Evolutionary conservation across 2,329 filamentous ascomycete genomes (phyloP), one percentile per base, ranked within the genome.

Genomic region (Phialophora verrucosa): DNA sequence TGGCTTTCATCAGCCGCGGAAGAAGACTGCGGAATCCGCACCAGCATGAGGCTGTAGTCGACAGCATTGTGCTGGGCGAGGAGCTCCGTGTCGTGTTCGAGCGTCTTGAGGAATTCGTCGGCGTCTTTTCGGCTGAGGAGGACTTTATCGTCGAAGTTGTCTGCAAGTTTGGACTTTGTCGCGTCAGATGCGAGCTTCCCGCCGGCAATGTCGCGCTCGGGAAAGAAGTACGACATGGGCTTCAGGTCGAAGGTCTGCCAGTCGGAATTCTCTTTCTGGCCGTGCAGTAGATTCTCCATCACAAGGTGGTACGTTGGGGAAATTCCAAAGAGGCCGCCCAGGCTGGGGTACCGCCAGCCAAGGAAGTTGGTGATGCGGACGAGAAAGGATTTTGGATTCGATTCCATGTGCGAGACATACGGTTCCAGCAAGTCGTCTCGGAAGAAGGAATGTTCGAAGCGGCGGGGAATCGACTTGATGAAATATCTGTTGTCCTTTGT

Each of bases 201-300:
- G 1, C 86, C 85, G 0, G 89, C 85, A 11, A 92, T 83, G 70
- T 92, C 90, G 6, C 90, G 81, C 74, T 92, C 90, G 0, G 90
- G 90, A 73, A 88, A 92, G 79, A 92, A 92, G 78, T 92, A 92
- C 64, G 87, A 85, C 25, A 84, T 86, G 0, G 90, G 90, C 73
- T 93, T 93, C 57, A 92, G 83, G 67, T 92, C 90, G 77, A 88
- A 92, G 1, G 85, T 87, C 74, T 92, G 87, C 90, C 90, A 92
- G 20, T 81, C 77, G 47, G 69, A 68, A n/a, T 81, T 79, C 12
- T 80, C 77, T 14, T 81, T 79, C 68, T 87, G 83, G 1, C 89
- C 90, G 68, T 85, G 86, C 27, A 91, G 79, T 2, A 91, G 81
- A 73, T 92, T 92, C 75, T 92, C 90, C 90, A 92, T 92, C 72